These are phyloP conservation scores for Mucor piriformis DNA, from an alignment of 371 early-diverging fungal genomes.

Conservation along the genomic window DNA sequence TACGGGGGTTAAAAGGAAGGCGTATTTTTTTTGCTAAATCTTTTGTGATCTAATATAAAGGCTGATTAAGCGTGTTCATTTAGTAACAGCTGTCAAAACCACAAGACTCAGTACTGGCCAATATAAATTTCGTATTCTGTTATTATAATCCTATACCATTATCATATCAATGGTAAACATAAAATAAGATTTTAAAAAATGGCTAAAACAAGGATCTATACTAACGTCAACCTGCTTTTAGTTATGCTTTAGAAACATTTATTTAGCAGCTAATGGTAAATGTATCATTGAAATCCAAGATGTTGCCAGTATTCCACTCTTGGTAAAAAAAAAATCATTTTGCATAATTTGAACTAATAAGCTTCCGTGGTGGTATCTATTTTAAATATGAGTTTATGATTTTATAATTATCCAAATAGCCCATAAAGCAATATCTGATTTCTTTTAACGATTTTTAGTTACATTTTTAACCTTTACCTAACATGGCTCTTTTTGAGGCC, in stretches of 20 bases:
- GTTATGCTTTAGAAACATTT: constrained; percentile 37
- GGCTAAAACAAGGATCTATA: neutral
- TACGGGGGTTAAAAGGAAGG: no score
- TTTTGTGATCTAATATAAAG: constrained; percentile 6
- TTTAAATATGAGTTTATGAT: constrained; percentile 33
- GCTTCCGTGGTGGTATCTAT: neutral
- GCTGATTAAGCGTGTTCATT: constrained; percentile 51
- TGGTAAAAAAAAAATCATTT: constrained; percentile 35
- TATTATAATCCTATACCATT: constrained; percentile 48
- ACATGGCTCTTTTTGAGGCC: constrained; percentile 56
- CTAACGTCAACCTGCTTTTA: neutral
- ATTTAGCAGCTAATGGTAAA: constrained; percentile 42
- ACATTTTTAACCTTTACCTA: constrained; percentile 51
- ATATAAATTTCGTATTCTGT: constrained; percentile 50
- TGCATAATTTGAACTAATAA: neutral
- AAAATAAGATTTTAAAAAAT: neutral
- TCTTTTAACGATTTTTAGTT: neutral
- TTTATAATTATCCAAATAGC: constrained; percentile 34
- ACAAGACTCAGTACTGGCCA: constrained; percentile 39
- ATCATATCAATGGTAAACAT: constrained; percentile 47
- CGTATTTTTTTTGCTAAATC: no score
- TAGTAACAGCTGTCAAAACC: constrained; percentile 51
- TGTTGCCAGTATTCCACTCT: constrained; percentile 51
- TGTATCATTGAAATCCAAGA: constrained; percentile 57
- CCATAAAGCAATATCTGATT: neutral